phyloP scores from a whole-genome alignment of 768 basidiomycete species.

The Pisolithus tinctorius region DNA sequence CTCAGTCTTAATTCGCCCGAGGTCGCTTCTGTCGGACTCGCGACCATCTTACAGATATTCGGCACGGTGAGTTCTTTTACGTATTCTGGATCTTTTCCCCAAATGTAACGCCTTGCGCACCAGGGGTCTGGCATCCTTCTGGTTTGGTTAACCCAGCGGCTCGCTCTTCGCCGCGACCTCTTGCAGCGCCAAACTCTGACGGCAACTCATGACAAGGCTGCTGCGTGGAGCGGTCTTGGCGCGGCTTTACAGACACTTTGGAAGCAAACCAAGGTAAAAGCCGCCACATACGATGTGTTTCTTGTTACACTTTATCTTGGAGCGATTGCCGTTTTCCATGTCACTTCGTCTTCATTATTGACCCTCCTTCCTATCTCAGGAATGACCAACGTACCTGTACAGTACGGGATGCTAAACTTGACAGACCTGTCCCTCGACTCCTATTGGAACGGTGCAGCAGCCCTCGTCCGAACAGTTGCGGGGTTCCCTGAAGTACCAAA shows the following conservation, averaged over 20 bases:
- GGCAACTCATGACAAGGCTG: conserved; percentile 8
- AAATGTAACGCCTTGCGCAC: background rate
- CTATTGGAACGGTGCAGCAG: background rate
- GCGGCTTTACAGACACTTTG: conserved; percentile 4
- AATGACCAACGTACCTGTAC: background rate
- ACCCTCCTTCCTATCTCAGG: background rate
- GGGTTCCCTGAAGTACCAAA: background rate
- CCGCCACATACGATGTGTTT: background rate
- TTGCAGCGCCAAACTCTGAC: conserved; percentile 9
- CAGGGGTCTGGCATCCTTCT: conserved; percentile 9
- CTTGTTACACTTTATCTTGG: conserved; percentile 3
- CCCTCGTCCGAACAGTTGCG: background rate
- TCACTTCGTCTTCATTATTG: conserved; percentile 5
- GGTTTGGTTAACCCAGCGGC: conserved; percentile 9
- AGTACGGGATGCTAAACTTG: conserved; percentile 1
- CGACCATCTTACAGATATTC: background rate
- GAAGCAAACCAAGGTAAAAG: background rate
- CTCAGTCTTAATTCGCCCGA: background rate
- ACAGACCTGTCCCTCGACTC: background rate
- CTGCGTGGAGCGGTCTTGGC: conserved; percentile 15
- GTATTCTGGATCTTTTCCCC: background rate
- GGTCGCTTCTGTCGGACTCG: background rate
- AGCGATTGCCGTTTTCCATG: conserved; percentile 1
- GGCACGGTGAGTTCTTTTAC: background rate
- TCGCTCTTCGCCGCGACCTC: conserved; percentile 6